Evolutionary conservation across 352 stramenopile genomes (phyloP).

Genomic region (Pythium monospermum): DNA sequence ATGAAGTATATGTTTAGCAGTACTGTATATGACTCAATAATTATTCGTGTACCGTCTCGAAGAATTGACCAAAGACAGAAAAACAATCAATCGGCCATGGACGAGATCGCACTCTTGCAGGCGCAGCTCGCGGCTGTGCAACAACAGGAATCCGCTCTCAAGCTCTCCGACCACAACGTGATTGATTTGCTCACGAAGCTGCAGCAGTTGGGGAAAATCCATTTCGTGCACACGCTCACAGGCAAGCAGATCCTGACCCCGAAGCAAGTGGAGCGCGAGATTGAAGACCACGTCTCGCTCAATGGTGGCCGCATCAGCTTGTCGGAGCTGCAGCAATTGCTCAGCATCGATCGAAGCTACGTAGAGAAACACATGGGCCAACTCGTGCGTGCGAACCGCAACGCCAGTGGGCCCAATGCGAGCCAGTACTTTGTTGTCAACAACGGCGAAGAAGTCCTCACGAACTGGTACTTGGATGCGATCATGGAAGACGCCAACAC

Average conservation of each 20-base stretch:
- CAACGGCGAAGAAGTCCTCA: slow-evolving; percentile 73
- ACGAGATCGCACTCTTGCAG: slow-evolving; percentile 81
- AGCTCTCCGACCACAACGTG: slow-evolving; percentile 81
- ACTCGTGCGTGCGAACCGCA: slow-evolving; percentile 31
- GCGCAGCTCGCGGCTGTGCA: slow-evolving; percentile 74
- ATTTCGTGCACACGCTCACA: slow-evolving; percentile 75
- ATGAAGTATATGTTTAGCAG: slow-evolving; percentile 1
- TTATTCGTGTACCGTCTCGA: background rate
- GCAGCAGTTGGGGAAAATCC: slow-evolving; percentile 65
- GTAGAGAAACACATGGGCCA: slow-evolving; percentile 55
- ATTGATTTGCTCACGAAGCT: slow-evolving; percentile 78
- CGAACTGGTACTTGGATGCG: slow-evolving; percentile 74
- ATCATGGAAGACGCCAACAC: slow-evolving; percentile 84
- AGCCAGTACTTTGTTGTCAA: slow-evolving; percentile 60
- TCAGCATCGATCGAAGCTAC: slow-evolving; percentile 72
- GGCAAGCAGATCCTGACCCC: slow-evolving; percentile 81
- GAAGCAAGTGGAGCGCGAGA: slow-evolving; percentile 61
- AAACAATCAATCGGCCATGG: slow-evolving; percentile 32
- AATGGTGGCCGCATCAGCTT: slow-evolving; percentile 62
- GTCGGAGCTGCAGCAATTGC: slow-evolving; percentile 52
- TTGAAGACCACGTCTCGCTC: slow-evolving; percentile 65
- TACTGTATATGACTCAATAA: slow-evolving; percentile 10
- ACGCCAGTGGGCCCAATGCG: slow-evolving; percentile 18
- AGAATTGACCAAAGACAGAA: background rate
- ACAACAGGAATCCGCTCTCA: slow-evolving; percentile 69